Evolutionary conservation across 2,329 filamentous ascomycete genomes (phyloP).

Genomic region (Thyridium curvatum): DNA sequence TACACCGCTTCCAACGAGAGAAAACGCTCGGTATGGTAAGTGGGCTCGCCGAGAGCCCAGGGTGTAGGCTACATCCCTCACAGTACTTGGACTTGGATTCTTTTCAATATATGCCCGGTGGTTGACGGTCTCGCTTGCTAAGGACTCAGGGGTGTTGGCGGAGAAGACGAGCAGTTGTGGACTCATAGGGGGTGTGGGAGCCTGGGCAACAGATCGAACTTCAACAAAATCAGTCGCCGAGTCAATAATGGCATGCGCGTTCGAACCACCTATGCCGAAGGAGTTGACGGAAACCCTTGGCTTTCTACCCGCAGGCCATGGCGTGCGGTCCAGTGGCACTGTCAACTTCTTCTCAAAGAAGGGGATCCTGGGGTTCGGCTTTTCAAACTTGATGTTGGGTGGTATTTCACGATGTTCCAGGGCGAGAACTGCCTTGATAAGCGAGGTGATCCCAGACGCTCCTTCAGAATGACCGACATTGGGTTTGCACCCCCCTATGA

Average conservation of each 20-base stretch:
- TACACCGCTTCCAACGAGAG: conserved; percentile 8
- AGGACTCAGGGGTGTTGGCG: conserved; percentile 13
- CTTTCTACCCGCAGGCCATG: conserved; percentile 13
- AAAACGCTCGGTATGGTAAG: conserved; percentile 13
- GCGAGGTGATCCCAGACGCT: conserved; percentile 30
- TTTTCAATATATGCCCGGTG: conserved; percentile 13
- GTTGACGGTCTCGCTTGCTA: conserved; percentile 15
- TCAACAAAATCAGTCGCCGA: no score
- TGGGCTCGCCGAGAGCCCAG: conserved; percentile 19
- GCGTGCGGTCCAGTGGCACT: conserved; percentile 14
- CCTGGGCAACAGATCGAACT: no score
- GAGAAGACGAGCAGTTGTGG: conserved; percentile 12
- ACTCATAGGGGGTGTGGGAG: conserved; percentile 8
- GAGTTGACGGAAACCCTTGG: conserved; percentile 23
- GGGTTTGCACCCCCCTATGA: conserved; percentile 26
- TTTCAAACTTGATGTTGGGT: neutral
- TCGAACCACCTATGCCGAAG: conserved; percentile 27
- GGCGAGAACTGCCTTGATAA: conserved; percentile 36
- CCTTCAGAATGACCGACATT: conserved; percentile 38
- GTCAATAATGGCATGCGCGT: conserved; percentile 24
- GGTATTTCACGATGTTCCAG: conserved; percentile 29
- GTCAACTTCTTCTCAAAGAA: conserved; percentile 20
- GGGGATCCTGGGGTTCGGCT: neutral
- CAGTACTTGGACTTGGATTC: conserved; percentile 15
- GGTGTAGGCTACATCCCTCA: conserved; percentile 21